Base-by-base conservation (phyloP, 2,329 filamentous ascomycete genomes). In the Raffaelea ambrosiae region DNA sequence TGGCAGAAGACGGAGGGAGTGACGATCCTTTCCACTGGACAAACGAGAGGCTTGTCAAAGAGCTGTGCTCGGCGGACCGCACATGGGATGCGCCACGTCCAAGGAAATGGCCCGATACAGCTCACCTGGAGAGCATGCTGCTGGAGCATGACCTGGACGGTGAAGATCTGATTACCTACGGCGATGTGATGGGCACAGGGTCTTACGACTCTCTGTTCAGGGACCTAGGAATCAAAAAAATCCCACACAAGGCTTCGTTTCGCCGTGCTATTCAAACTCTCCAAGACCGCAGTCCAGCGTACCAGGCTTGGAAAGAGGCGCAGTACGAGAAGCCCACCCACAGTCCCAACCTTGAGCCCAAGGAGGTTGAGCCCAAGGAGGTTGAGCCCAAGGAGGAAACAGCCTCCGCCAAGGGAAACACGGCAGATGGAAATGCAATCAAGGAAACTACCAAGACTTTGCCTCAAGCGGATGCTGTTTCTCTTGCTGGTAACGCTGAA, bases 1-100 rank as follows among this genome's bases (percentile, higher is more conserved):
- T 51, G 50, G 10, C 47, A n/a, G n/a, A n/a, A n/a, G 29, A 20
- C 39, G 42, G 42, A 38, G 38, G 42, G 20, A 39, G 13, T 35
- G 47, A 65, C 48, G 87, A 95, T 64, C 88, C 88, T n/a, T 84
- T 82, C 62, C 59, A 74, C 47, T 95, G 88, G 88, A 74, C 76
- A 33, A 71, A 82, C 29, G 79, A 84, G 35, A 73, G 80, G 33
- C 78, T 94, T 11, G 74, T 85, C 10, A 61, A 70, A 16, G 81
- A 83, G 57, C 69, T 94, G 3, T 88, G 83, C 59, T 70, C 74
- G 20, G 58, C 68, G 2, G 59, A 69, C 3, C 68, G 69, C 43
- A 72, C 76, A 10, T 78, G 75, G 74, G 55, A 54, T 38, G 59
- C 61, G 47, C 63, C 64, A 43, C 63, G 59, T 22, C 52, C 53